phyloP scores from a whole-genome alignment of 345 rosid genomes.

The Litchi chinensis region DNA sequence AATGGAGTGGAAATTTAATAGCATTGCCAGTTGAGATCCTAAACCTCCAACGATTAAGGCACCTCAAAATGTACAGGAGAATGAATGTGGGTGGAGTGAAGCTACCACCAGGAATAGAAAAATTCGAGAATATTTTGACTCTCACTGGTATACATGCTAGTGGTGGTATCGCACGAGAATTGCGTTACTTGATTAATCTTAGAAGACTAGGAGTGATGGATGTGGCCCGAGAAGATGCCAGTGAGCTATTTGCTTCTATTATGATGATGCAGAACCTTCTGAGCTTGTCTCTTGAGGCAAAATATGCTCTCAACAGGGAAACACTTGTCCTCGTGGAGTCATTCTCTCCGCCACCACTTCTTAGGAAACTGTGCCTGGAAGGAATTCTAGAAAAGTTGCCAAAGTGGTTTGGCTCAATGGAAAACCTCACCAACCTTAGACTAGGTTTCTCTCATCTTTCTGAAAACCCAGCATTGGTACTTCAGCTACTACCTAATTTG shows the following conservation, averaged over 20 bases:
- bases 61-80: conserved; percentile 39
- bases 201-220: conserved; percentile 42
- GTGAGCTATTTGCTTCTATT: conserved; percentile 33
- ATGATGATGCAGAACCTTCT: conserved; percentile 38
- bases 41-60: conserved; percentile 29
- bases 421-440: conserved; percentile 32
- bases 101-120: conserved; percentile 34
- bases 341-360: conserved; percentile 39
- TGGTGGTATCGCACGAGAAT: conserved; percentile 30
- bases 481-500: conserved; percentile 41
- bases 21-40: conserved; percentile 27
- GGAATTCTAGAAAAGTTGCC: conserved; percentile 34
- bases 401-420: conserved; percentile 37
- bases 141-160: conserved; percentile 40
- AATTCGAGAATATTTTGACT: conserved; percentile 34
- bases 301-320: not conserved
- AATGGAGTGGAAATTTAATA: conserved; percentile 33
- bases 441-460: conserved; percentile 36
- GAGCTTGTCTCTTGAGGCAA: conserved; percentile 36
- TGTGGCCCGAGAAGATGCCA: conserved; percentile 29
- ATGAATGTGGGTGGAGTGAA: conserved; percentile 22
- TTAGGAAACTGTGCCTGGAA: conserved; percentile 36
- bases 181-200: conserved; percentile 31
- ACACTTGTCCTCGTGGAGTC: conserved; percentile 30
- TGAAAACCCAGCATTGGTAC: conserved; percentile 39